Evolutionary conservation across 768 basidiomycete species (phyloP).

Genomic region (Rhizopogon vinicolor): DNA sequence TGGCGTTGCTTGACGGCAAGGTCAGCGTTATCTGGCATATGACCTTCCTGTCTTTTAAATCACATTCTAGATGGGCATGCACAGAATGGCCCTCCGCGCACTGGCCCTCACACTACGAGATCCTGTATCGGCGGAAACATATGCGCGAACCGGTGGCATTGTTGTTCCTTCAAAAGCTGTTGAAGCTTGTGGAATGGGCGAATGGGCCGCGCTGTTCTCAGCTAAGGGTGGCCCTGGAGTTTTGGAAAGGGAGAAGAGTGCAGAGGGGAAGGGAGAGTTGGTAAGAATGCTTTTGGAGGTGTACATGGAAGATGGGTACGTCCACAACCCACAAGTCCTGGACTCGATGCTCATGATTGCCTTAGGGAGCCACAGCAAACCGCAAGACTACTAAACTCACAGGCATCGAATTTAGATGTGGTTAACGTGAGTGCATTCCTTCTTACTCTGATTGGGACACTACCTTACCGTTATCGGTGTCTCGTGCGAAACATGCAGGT

Average conservation of each 20-base stretch:
- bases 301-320: constrained; percentile 76
- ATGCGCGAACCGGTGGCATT: constrained; percentile 77
- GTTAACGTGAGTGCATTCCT: constrained; percentile 53
- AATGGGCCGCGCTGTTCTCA: constrained; percentile 24
- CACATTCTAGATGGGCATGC: neutral
- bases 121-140: constrained; percentile 74
- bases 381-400: constrained; percentile 70
- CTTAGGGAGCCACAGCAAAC: constrained; percentile 54
- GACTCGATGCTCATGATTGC: neutral
- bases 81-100: neutral
- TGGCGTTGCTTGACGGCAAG: constrained; percentile 77
- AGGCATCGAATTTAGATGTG: constrained; percentile 73
- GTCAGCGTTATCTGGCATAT: constrained; percentile 30
- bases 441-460: neutral
- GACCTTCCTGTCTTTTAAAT: neutral
- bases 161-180: constrained; percentile 62
- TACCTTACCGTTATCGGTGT: neutral
- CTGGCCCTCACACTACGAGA: constrained; percentile 50
- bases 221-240: constrained; percentile 25
- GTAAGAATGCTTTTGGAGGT: constrained; percentile 73
- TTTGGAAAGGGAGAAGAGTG: constrained; percentile 34
- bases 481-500: constrained; percentile 34
- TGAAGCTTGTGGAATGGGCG: constrained; percentile 46
- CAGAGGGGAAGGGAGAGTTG: constrained; percentile 48
- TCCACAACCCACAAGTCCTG: neutral